Percentiles rank a stretch among this genome's conserved stretches.
phyloP scores from a whole-genome alignment of 345 rosid species.

The Reutealis trisperma region DNA sequence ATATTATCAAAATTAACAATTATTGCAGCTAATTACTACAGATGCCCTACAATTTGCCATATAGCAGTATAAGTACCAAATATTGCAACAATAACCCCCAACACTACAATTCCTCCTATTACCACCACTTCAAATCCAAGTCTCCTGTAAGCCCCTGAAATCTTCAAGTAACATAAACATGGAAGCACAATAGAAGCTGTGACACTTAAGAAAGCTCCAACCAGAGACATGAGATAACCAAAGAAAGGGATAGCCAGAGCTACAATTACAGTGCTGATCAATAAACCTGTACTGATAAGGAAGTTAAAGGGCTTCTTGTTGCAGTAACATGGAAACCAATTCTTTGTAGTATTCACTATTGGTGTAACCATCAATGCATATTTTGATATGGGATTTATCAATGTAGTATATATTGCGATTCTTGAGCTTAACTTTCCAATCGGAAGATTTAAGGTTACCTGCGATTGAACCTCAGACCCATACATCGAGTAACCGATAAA shows the following conservation, averaged over 20 bases:
- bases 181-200: slow-evolving; percentile 21
- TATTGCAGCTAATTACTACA: not conserved
- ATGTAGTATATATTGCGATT: slow-evolving; percentile 27
- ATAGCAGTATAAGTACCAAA: slow-evolving; percentile 27
- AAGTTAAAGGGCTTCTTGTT: slow-evolving; percentile 9
- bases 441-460: slow-evolving; percentile 31
- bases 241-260: slow-evolving; percentile 29
- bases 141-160: slow-evolving; percentile 14
- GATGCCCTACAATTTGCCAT: slow-evolving; percentile 8
- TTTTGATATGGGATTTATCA: slow-evolving; percentile 29
- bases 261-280: slow-evolving; percentile 21
- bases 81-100: slow-evolving; percentile 10
- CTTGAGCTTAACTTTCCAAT: slow-evolving; percentile 18
- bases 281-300: slow-evolving; percentile 14
- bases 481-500: slow-evolving; percentile 31
- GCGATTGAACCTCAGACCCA: slow-evolving; percentile 27
- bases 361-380: slow-evolving; percentile 33
- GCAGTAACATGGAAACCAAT: slow-evolving; percentile 16
- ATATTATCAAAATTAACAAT: no score
- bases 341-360: slow-evolving; percentile 17
- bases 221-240: slow-evolving; percentile 22
- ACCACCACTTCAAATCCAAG: slow-evolving; percentile 15
- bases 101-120: not conserved
- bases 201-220: slow-evolving; percentile 31
- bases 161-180: slow-evolving; percentile 26